Conservation (phyloP, 2,329 filamentous ascomycete genomes). For the Septoria petroselini region DNA sequence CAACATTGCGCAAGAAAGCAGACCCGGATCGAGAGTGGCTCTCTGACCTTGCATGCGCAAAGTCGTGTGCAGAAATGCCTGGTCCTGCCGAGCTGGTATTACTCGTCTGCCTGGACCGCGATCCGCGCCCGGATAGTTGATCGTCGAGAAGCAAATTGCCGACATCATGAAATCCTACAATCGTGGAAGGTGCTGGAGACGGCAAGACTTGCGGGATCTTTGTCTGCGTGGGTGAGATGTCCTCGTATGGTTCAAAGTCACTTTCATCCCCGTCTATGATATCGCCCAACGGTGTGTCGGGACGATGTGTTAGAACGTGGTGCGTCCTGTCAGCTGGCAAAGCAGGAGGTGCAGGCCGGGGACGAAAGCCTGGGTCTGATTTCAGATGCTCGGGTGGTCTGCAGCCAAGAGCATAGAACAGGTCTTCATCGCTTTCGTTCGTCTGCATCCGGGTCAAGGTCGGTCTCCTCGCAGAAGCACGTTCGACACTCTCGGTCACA, state of each 20-base stretch:
- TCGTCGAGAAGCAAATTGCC: constrained; percentile 68
- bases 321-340: constrained; percentile 36
- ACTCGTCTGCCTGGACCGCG: constrained; percentile 50
- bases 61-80: constrained; percentile 42
- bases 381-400: constrained; percentile 56
- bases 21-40: constrained; percentile 32
- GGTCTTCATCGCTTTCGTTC: constrained; percentile 88
- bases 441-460: constrained; percentile 63
- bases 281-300: constrained; percentile 6
- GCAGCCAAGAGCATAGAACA: constrained; percentile 76
- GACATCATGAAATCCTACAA: constrained; percentile 79
- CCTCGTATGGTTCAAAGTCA: constrained; percentile 6
- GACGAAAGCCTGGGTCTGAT: constrained; percentile 25
- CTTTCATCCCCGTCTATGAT: constrained; percentile 23
- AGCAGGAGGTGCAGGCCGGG: constrained; percentile 42
- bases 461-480: constrained; percentile 57
- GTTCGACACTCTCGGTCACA: constrained; percentile 51
- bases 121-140: constrained; percentile 28
- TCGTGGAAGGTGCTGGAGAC: constrained; percentile 24
- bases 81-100: constrained; percentile 58
- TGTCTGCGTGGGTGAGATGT: constrained; percentile 12
- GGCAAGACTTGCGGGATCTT: constrained; percentile 16
- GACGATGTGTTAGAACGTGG: neutral
- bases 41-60: constrained; percentile 33
- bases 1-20: constrained; percentile 36